These are phyloP conservation scores for Phytophthora citricola DNA, from an alignment of 352 stramenopile genomes.

Conservation along the genomic window DNA sequence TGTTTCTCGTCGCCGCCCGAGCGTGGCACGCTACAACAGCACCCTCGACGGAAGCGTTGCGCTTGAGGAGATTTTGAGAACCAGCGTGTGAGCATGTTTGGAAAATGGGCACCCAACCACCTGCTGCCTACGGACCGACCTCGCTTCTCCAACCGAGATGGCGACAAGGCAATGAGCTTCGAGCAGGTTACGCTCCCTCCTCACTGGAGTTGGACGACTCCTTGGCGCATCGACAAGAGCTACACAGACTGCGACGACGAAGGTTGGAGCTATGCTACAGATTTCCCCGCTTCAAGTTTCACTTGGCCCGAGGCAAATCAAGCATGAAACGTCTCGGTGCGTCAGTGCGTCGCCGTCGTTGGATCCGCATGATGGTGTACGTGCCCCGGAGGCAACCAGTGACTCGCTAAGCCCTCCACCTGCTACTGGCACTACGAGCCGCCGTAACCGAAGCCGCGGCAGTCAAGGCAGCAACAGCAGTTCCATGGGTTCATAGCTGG, in stretches of 20 bases:
- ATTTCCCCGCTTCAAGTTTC: constrained; percentile 88
- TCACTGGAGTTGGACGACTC: constrained; percentile 86
- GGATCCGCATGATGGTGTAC: constrained; percentile 89
- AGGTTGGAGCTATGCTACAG: constrained; percentile 88
- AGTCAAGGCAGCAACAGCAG: constrained; percentile 42
- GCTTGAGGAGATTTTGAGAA: constrained; percentile 90
- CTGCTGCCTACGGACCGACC: constrained; percentile 80
- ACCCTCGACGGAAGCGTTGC: constrained; percentile 77
- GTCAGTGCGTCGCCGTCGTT: constrained; percentile 78
- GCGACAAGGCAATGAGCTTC: constrained; percentile 82
- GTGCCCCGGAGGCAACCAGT: constrained; percentile 55
- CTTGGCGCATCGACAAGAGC: constrained; percentile 88
- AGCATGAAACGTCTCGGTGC: constrained; percentile 78
- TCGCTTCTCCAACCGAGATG: constrained; percentile 83
- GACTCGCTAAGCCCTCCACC: constrained; percentile 20
- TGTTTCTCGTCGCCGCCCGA: constrained; percentile 29
- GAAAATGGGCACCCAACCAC: constrained; percentile 88
- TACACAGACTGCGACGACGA: constrained; percentile 91
- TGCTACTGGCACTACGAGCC: not conserved
- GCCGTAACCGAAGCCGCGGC: constrained; percentile 27
- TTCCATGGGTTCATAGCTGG: constrained; percentile 35
- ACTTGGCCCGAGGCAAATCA: constrained; percentile 80
- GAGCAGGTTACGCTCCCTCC: constrained; percentile 76
- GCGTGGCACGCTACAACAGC: constrained; percentile 67
- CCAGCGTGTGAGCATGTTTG: constrained; percentile 88